Base-by-base conservation (phyloP, 208 protist genomes). In the Trypanosomatidae sp. region DNA sequence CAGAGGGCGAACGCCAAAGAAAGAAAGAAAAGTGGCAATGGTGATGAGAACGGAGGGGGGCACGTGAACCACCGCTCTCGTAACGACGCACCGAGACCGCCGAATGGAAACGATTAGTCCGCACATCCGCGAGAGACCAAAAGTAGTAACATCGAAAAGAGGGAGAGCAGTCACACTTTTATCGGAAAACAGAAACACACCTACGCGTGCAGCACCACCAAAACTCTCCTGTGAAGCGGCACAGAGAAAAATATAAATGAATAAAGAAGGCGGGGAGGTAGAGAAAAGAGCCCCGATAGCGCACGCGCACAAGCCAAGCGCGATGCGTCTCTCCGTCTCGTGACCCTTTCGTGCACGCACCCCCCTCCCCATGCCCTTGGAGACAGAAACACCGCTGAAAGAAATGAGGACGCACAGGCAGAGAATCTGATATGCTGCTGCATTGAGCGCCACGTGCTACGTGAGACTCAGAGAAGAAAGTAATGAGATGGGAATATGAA, bases 351-450 rank as follows among this genome's bases (percentile, higher is more conserved):
- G 36, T 39, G 36, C 36, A 39, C 36, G 36, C 36, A 39, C 36
- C 36, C 36, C 33, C 3, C 36, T 39, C 36, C 36, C 36, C n/a
- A 43, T 47, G 22, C 62, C 59, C 55, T 60, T 62, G 19, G 30
- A 72, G 66, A 47, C 22, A 64, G 73, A 53, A 62, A 59, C 47
- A 50, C 47, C 47, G 17, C n/a, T 56, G 52, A 59, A 39, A 33
- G 30, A 12, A 17, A 25, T 28, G 28, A 30, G 25, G 2, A 2
- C 13, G 22, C 55, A 12, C 55, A 25, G 7, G 17, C 55, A 62
- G 13, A 43, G 17, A n/a, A 62, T 8, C 33, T n/a, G 33, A 17
- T 12, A 19, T 36, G 30, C 33, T 62, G 55, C 2, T 60, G 30
- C 22, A 28, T 62, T 13, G 7, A 10, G 6, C 2, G 6, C 13